phyloP scores from a whole-genome alignment of 257 asterid genomes.

The Lavandula angustifolia region DNA sequence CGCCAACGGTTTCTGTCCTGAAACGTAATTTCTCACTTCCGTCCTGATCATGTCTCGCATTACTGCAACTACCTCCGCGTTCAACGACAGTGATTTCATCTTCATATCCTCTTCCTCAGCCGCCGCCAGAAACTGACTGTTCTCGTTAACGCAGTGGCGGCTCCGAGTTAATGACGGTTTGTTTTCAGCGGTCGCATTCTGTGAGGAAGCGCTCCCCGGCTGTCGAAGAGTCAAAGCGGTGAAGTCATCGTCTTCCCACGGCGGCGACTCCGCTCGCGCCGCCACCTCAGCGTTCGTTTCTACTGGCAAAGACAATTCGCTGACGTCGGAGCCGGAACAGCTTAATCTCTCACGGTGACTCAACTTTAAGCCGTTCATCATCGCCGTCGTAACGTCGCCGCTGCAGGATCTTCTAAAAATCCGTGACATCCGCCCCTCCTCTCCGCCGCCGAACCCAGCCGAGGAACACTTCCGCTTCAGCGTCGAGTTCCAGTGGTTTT shows the following conservation, averaged over 20 bases:
- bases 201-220: conserved; percentile 36
- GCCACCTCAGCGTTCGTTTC: not conserved
- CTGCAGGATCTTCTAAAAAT: conserved; percentile 32
- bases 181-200: not conserved
- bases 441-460: conserved; percentile 14
- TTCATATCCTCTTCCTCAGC: conserved; percentile 1
- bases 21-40: conserved; percentile 42
- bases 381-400: conserved; percentile 40
- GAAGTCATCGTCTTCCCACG: conserved; percentile 24
- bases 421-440: conserved; percentile 38
- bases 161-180: not conserved
- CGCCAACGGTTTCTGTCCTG: conserved; percentile 26
- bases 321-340: conserved; percentile 29
- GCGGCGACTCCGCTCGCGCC: conserved; percentile 22
- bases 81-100: conserved; percentile 25
- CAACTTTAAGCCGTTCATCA: conserved; percentile 30
- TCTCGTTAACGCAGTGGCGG: conserved; percentile 13
- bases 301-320: conserved; percentile 26
- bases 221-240: conserved; percentile 46
- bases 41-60: conserved; percentile 40
- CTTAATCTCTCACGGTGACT: conserved; percentile 25
- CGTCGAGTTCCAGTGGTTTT: conserved; percentile 56
- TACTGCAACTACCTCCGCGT: conserved; percentile 33
- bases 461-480: conserved; percentile 36
- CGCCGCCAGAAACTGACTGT: not conserved